phyloP scores from a whole-genome alignment of 495 filamentous ascomycete species.

The Penicillium argentinense region DNA sequence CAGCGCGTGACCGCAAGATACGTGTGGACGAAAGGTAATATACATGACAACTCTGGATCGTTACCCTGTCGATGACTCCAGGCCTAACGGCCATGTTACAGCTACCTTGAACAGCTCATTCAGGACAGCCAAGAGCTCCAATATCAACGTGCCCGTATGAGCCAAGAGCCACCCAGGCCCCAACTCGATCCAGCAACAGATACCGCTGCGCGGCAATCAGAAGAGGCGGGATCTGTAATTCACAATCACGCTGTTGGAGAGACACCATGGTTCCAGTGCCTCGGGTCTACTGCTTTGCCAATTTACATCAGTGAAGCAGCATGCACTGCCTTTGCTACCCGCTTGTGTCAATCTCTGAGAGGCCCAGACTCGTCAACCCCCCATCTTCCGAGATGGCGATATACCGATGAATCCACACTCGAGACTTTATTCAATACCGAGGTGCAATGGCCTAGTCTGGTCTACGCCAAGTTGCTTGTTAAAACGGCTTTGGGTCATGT shows the following conservation, averaged over 20 bases:
- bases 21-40: slow-evolving; percentile 37
- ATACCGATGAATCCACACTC: slow-evolving; percentile 29
- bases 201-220: background rate
- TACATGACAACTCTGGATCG: background rate
- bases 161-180: background rate
- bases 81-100: slow-evolving; percentile 8
- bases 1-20: slow-evolving; percentile 36
- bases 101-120: slow-evolving; percentile 33
- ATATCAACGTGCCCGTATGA: slow-evolving; percentile 20
- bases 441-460: slow-evolving; percentile 33
- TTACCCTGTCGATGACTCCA: background rate
- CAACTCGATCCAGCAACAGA: background rate
- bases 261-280: slow-evolving; percentile 37
- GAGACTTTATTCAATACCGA: slow-evolving; percentile 17
- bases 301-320: slow-evolving; percentile 40
- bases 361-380: slow-evolving; percentile 25
- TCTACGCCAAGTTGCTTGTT: slow-evolving; percentile 32
- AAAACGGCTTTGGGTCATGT: slow-evolving; percentile 39
- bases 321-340: slow-evolving; percentile 40
- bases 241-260: slow-evolving; percentile 29
- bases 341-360: slow-evolving; percentile 35
- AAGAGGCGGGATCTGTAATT: slow-evolving; percentile 21
- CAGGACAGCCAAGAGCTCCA: slow-evolving; percentile 33
- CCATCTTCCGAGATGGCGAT: slow-evolving; percentile 33
- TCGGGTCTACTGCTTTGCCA: slow-evolving; percentile 31